Evolutionary conservation across 306 rosid genomes (phyloP).

Genomic region (Trichosanthes truncata): DNA sequence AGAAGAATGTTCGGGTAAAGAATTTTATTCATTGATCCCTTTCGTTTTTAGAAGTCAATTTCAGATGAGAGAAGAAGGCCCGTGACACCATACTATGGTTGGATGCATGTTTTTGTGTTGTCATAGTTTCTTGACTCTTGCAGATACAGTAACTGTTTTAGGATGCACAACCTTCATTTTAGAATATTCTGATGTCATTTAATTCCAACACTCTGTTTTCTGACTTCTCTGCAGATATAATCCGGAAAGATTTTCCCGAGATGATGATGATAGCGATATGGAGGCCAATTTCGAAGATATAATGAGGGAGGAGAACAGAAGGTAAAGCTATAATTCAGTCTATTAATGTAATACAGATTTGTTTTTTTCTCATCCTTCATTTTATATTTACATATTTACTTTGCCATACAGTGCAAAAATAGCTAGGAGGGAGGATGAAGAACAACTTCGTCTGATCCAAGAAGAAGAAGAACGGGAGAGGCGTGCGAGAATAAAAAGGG

Average conservation of each 20-base stretch:
- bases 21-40: not conserved
- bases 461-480: constrained; percentile 41
- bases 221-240: constrained; percentile 43
- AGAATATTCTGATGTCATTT: not conserved
- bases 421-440: constrained; percentile 49
- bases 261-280: constrained; percentile 60
- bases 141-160: not conserved
- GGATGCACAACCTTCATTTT: not conserved
- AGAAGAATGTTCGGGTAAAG: constrained; percentile 53
- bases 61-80: not conserved
- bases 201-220: not conserved
- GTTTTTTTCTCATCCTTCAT: not conserved
- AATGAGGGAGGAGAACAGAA: constrained; percentile 55
- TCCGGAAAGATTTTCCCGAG: constrained; percentile 31
- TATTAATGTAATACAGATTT: not conserved
- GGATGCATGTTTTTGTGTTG: not conserved
- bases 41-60: not conserved
- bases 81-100: not conserved
- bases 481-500: constrained; percentile 19
- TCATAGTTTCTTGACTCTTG: not conserved
- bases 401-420: constrained; percentile 29
- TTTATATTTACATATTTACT: not conserved
- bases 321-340: constrained; percentile 24
- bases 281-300: constrained; percentile 80
- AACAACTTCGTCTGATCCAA: constrained; percentile 37